Evolutionary conservation across 2,329 filamentous ascomycete species (phyloP).

Genomic region (Thelonectria discophora): DNA sequence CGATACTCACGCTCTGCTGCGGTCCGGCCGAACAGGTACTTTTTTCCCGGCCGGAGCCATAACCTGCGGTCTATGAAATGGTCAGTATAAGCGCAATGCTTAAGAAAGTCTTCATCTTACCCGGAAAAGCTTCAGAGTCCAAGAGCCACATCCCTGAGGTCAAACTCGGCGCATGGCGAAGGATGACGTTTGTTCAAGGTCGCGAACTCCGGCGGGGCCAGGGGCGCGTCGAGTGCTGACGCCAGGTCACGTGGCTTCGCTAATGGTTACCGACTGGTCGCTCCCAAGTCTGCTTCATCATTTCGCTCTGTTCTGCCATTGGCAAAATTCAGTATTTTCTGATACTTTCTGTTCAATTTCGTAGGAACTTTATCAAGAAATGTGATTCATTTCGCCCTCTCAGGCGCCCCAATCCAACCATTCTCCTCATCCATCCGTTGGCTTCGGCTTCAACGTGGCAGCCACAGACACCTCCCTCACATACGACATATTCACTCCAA

Average conservation of each 20-base stretch:
- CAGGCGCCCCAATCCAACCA: too few species aligned
- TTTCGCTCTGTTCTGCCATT: too few species aligned
- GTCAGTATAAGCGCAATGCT: slow-evolving; percentile 1
- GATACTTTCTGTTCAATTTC: too few species aligned
- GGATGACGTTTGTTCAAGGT: slow-evolving; percentile 40
- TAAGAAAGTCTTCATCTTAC: slow-evolving; percentile 36
- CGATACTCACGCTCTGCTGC: slow-evolving; percentile 65
- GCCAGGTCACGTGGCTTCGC: slow-evolving; percentile 39
- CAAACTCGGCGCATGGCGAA: slow-evolving; percentile 32
- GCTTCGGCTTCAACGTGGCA: neutral
- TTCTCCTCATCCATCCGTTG: neutral
- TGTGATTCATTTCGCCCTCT: too few species aligned
- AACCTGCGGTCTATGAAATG: slow-evolving; percentile 58
- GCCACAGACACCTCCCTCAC: slow-evolving; percentile 8
- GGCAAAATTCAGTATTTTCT: too few species aligned
- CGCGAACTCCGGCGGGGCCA: slow-evolving; percentile 37
- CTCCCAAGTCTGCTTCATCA: neutral
- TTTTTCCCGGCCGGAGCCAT: slow-evolving; percentile 87
- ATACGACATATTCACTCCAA: slow-evolving; percentile 19
- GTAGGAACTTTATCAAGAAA: too few species aligned
- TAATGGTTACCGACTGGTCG: neutral
- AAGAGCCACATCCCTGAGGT: slow-evolving; percentile 68
- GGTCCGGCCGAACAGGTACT: slow-evolving; percentile 86
- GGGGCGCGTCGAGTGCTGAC: slow-evolving; percentile 34
- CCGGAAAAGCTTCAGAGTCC: slow-evolving; percentile 63